Conservation (phyloP, 768 basidiomycete species). For the Suillus subluteus region DNA sequence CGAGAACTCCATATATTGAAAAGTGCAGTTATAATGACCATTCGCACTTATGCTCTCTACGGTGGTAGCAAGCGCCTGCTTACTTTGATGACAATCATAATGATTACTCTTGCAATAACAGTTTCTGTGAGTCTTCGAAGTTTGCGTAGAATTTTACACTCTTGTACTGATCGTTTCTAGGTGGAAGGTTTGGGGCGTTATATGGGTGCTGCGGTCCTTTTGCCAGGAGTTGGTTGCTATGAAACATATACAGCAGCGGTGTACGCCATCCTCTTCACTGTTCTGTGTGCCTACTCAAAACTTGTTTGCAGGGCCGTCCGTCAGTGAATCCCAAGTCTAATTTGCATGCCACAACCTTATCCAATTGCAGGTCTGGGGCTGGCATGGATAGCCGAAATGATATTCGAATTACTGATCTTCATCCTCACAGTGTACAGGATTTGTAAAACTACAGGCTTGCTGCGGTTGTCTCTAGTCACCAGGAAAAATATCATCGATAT, state of each 20-base stretch:
- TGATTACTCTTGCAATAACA: conserved; percentile 32
- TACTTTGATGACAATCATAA: conserved; percentile 38
- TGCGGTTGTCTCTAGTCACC: background rate
- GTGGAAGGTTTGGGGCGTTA: conserved; percentile 44
- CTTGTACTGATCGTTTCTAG: background rate
- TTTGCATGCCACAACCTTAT: background rate
- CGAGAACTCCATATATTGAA: background rate
- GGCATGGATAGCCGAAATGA: background rate
- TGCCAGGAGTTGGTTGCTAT: conserved; percentile 34
- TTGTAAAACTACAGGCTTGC: background rate
- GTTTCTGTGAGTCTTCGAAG: conserved; percentile 37
- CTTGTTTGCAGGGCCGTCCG: background rate
- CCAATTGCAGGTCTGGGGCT: background rate
- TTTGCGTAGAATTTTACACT: background rate
- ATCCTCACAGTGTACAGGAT: background rate
- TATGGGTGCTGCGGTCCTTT: conserved; percentile 36
- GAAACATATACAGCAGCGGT: conserved; percentile 7
- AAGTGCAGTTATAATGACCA: conserved; percentile 44
- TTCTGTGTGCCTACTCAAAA: conserved; percentile 34
- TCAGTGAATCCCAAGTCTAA: background rate
- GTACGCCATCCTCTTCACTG: conserved; percentile 32
- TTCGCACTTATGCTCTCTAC: conserved; percentile 57
- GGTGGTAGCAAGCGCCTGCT: conserved; percentile 42
- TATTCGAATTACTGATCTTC: background rate
- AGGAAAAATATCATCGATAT: background rate